Conservation (phyloP, 2,329 filamentous ascomycete species). For the Sclerotinia trifoliorum region DNA sequence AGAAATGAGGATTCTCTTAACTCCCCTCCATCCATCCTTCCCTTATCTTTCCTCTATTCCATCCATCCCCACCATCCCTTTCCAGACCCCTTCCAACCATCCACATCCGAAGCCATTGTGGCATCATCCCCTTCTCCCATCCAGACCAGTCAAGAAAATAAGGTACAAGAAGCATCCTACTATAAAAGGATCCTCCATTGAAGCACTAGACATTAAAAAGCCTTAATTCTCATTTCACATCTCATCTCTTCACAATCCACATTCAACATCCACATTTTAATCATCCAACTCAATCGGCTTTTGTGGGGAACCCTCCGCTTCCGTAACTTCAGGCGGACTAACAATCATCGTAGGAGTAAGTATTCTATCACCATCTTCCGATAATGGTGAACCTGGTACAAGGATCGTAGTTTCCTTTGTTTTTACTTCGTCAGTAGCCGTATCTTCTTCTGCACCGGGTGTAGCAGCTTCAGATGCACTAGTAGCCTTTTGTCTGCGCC, state of each 20-base stretch:
- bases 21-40: constrained; percentile 14
- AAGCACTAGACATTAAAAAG: constrained; percentile 32
- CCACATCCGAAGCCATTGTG: background rate
- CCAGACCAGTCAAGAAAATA: constrained; percentile 16
- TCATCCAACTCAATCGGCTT: constrained; percentile 38
- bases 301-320: constrained; percentile 23
- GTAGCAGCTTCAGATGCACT: constrained; percentile 34
- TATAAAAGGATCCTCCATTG: constrained; percentile 14
- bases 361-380: constrained; percentile 28
- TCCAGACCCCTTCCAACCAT: background rate
- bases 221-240: constrained; percentile 22
- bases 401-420: constrained; percentile 16
- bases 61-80: background rate
- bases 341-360: constrained; percentile 36
- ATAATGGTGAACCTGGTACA: constrained; percentile 20
- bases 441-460: constrained; percentile 22
- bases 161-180: constrained; percentile 18
- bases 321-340: constrained; percentile 37
- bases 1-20: constrained; percentile 21
- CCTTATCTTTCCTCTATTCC: background rate
- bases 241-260: constrained; percentile 30
- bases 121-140: background rate
- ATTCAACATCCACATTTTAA: constrained; percentile 29
- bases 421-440: constrained; percentile 26
- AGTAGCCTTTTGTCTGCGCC: constrained; percentile 62